Conservation (phyloP, 139 green algal genomes). For the Diplosphaera chodatii region DNA sequence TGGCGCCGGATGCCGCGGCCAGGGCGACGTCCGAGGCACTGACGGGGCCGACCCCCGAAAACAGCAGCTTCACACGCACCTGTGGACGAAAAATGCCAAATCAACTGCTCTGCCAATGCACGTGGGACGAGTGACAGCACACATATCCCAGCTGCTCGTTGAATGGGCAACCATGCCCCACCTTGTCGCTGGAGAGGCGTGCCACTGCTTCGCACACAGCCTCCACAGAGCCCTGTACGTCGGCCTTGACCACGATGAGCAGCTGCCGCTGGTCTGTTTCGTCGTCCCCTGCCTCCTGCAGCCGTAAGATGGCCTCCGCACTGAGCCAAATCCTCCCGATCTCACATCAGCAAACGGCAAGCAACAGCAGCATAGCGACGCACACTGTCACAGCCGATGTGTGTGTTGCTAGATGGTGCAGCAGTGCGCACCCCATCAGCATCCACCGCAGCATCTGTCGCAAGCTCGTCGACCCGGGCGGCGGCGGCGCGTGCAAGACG, state of each 20-base stretch:
- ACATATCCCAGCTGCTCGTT: too few species aligned
- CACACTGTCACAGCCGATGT: too few species aligned
- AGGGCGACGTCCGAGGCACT: conserved; percentile 59
- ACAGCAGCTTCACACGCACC: conserved; percentile 46
- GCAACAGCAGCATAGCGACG: too few species aligned
- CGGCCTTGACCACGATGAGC: conserved; percentile 74
- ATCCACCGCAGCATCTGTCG: neutral
- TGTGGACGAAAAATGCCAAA: conserved; percentile 1
- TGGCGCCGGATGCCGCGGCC: conserved; percentile 45
- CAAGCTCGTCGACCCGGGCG: neutral
- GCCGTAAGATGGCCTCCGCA: too few species aligned
- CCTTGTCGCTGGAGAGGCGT: conserved; percentile 24
- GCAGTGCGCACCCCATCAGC: neutral
- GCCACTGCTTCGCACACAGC: conserved; percentile 43
- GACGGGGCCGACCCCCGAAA: conserved; percentile 66
- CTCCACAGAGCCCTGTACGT: conserved; percentile 69
- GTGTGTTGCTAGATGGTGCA: too few species aligned
- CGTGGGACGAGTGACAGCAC: too few species aligned
- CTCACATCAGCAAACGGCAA: too few species aligned
- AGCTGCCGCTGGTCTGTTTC: conserved; percentile 6
- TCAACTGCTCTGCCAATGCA: too few species aligned
- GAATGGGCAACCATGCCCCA: too few species aligned
- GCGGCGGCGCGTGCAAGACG: neutral
- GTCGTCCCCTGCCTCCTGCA: conserved; percentile 3
- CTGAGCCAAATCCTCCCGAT: too few species aligned